Conservation (phyloP, 352 stramenopile genomes). For the Halophytophthora batemanensis region DNA sequence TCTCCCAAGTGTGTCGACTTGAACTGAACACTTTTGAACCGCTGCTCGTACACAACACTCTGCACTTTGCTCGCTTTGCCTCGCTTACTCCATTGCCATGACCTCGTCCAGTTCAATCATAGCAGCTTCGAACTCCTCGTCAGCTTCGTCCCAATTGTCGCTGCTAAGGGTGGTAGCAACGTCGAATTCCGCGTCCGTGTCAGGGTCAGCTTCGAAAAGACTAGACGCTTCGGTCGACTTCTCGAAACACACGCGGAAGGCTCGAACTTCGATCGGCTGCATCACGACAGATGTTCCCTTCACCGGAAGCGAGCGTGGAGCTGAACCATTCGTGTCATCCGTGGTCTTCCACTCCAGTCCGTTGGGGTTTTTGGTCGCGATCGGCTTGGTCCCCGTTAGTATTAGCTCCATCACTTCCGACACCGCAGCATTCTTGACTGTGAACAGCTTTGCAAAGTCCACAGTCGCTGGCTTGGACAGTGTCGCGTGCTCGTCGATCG, state of each 20-base stretch:
- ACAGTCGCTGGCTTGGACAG: conserved; percentile 73
- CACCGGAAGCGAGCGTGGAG: conserved; percentile 35
- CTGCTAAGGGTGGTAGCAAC: background rate
- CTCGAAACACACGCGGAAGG: conserved; percentile 80
- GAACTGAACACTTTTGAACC: too few relatives aligned
- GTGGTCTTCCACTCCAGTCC: conserved; percentile 38
- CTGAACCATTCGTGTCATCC: conserved; percentile 24
- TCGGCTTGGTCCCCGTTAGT: conserved; percentile 72
- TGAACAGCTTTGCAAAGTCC: conserved; percentile 67
- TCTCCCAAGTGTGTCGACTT: too few relatives aligned
- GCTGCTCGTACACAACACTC: background rate
- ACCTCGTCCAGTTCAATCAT: conserved; percentile 33
- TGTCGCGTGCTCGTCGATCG: conserved; percentile 77
- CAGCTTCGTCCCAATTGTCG: conserved; percentile 12
- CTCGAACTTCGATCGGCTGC: conserved; percentile 91
- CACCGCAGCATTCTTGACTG: conserved; percentile 40
- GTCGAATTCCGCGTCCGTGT: background rate
- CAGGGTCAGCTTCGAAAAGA: background rate
- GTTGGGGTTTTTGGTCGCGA: conserved; percentile 39
- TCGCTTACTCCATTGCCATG: conserved; percentile 29
- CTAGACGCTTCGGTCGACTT: conserved; percentile 3
- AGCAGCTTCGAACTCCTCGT: conserved; percentile 16
- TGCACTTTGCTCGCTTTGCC: conserved; percentile 1
- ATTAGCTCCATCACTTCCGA: conserved; percentile 84
- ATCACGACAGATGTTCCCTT: conserved; percentile 65